Base-by-base conservation (phyloP, 164 flowering plant species). In the Berberis vulgaris region DNA sequence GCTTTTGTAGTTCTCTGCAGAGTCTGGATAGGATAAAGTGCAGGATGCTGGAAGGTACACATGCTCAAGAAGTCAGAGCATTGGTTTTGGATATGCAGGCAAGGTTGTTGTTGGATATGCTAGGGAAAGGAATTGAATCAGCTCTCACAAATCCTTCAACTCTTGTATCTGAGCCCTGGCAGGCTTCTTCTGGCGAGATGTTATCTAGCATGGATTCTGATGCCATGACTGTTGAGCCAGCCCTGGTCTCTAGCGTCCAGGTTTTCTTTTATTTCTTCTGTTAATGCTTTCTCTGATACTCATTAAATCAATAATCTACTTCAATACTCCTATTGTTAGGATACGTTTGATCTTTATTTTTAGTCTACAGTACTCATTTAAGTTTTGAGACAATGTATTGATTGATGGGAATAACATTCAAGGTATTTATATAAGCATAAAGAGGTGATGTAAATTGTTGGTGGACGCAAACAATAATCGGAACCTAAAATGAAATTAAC, bases 81-180 rank as follows among this genome's bases (percentile, higher is more conserved):
- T 83, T 91, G 86, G 99, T 95, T 75, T 76, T 95, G 57, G 99
- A 95, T 67, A 95, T 95, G 99, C 99, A 95, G 75, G 99, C 97
- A 4, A 82, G 99, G 80, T 73, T 95, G 76, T 71, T 95, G 73
- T 77, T 95, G 70, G 99, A 95, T 81, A 95, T 95, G 99, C 76
- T 95, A 43, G 97, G 99, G 12, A 95, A 91, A 77, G 99, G 99
- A 69, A 95, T 95, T 73, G 99, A 95, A 72, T 89, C 97, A 52
- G 97, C 99, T 62, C 75, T 95, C 59, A 72, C 89, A 65, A 87
- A 89, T 77, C 99, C 99, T 72, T 83, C 96, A 50, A 86, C 92
- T 57, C 69, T 95, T 57, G 83, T 91, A 62, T 58, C 86, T 60
- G 97, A 95, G 69, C 97, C 97, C 56, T 95, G 99, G 99, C 97